phyloP scores from a whole-genome alignment of 2,329 filamentous ascomycete species.

The Phaeosphaeria sp. region DNA sequence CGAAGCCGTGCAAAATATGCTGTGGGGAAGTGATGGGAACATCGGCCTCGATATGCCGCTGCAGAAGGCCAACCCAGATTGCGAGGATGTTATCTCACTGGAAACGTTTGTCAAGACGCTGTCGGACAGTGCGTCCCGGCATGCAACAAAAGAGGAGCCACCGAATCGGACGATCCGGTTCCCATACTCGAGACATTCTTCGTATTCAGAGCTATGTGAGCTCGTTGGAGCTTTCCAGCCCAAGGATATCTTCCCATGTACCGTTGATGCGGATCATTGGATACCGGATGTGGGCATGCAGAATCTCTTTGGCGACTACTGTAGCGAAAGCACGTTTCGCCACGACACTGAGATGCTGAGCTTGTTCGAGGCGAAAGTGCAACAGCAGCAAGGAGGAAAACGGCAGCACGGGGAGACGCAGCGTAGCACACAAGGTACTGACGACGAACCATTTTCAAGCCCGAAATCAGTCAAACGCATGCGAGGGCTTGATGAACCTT shows the following conservation, averaged over 20 bases:
- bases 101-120: conserved; percentile 42
- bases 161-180: conserved; percentile 60
- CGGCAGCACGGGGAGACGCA: conserved; percentile 17
- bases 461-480: conserved; percentile 1
- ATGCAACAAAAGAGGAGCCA: background rate
- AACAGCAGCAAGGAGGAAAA: conserved; percentile 15
- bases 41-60: conserved; percentile 38
- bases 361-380: conserved; percentile 25
- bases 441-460: conserved; percentile 1
- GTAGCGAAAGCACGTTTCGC: conserved; percentile 65
- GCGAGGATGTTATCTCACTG: conserved; percentile 35
- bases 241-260: conserved; percentile 83
- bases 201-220: conserved; percentile 77
- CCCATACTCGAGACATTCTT: conserved; percentile 90
- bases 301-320: conserved; percentile 74
- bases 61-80: conserved; percentile 27
- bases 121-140: conserved; percentile 18
- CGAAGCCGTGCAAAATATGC: conserved; percentile 38
- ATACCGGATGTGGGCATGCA: conserved; percentile 66
- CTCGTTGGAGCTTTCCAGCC: conserved; percentile 74
- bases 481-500: background rate
- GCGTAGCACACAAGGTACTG: conserved; percentile 15
- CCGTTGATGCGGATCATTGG: conserved; percentile 69
- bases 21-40: conserved; percentile 21
- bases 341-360: conserved; percentile 70